These are phyloP conservation scores for Pseudophaeomoniella oleicola DNA, from an alignment of 2,329 filamentous ascomycete species.

Conservation along the genomic window DNA sequence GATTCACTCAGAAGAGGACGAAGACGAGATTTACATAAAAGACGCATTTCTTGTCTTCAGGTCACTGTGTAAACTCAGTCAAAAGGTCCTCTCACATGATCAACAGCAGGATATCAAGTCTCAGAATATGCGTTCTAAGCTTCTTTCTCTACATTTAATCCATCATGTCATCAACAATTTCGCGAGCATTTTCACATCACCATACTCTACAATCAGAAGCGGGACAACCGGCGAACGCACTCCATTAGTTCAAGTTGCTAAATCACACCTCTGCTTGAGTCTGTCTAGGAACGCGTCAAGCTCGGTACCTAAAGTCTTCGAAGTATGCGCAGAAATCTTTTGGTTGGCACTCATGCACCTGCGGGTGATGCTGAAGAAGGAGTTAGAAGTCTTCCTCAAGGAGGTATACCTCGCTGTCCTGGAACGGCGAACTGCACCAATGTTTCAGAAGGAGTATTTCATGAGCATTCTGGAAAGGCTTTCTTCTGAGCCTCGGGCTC, in stretches of 20 bases:
- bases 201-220: constrained; percentile 79
- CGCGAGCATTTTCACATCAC: constrained; percentile 77
- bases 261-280: constrained; percentile 91
- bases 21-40: constrained; percentile 93
- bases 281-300: constrained; percentile 91
- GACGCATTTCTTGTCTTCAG: constrained; percentile 95
- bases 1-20: constrained; percentile 41
- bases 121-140: constrained; percentile 92
- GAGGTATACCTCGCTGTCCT: constrained; percentile 91
- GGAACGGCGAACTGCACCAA: constrained; percentile 71
- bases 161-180: constrained; percentile 93
- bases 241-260: constrained; percentile 83
- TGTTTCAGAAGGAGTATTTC: constrained; percentile 86
- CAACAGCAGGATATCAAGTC: constrained; percentile 86
- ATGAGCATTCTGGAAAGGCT: constrained; percentile 73
- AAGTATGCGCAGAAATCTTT: constrained; percentile 93
- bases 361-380: constrained; percentile 92
- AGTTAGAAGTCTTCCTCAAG: constrained; percentile 94
- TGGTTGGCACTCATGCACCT: constrained; percentile 94
- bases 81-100: constrained; percentile 76
- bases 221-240: constrained; percentile 72
- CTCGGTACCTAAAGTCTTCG: constrained; percentile 81
- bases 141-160: constrained; percentile 88
- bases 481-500: constrained; percentile 67
- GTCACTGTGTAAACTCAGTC: constrained; percentile 94